These are phyloP conservation scores for Turritis glabra DNA, from an alignment of 345 rosid species.

Conservation along the genomic window DNA sequence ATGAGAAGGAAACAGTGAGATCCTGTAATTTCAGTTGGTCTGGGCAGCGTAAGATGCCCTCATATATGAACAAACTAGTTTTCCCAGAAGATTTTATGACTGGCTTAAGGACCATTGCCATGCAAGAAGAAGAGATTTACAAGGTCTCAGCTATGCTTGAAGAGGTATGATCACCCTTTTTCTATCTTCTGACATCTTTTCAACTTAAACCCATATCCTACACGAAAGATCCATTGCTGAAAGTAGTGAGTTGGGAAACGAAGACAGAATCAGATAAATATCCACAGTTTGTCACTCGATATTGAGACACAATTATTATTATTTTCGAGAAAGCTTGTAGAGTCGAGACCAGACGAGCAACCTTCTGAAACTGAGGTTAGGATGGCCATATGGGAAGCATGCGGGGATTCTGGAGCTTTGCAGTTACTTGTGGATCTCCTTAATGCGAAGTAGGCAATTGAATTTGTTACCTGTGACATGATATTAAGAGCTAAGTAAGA, in stretches of 20 bases:
- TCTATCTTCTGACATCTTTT: not conserved
- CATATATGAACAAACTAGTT: conserved; percentile 71
- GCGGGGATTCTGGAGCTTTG: conserved; percentile 92
- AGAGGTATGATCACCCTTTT: conserved; percentile 57
- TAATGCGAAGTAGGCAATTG: conserved; percentile 55
- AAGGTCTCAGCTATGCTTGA: conserved; percentile 74
- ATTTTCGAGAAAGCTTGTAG: conserved; percentile 56
- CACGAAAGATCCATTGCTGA: not conserved
- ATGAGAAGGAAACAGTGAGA: conserved; percentile 24
- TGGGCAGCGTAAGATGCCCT: conserved; percentile 76
- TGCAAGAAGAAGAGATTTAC: conserved; percentile 72
- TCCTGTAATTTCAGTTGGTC: conserved; percentile 81
- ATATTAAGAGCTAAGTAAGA: not conserved
- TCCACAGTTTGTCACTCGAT: not conserved
- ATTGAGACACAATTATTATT: conserved; percentile 8
- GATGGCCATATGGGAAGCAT: conserved; percentile 89
- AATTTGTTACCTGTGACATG: not conserved
- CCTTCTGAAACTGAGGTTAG: conserved; percentile 81
- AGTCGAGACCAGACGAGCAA: conserved; percentile 58
- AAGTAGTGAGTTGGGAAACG: not conserved
- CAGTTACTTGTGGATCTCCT: conserved; percentile 93
- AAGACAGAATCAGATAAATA: not conserved
- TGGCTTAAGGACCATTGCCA: conserved; percentile 79
- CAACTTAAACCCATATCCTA: conserved; percentile 1
- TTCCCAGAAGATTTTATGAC: conserved; percentile 82